phyloP scores from a whole-genome alignment of 2,329 filamentous ascomycete species.

The Penicillium aurantiogriseum region DNA sequence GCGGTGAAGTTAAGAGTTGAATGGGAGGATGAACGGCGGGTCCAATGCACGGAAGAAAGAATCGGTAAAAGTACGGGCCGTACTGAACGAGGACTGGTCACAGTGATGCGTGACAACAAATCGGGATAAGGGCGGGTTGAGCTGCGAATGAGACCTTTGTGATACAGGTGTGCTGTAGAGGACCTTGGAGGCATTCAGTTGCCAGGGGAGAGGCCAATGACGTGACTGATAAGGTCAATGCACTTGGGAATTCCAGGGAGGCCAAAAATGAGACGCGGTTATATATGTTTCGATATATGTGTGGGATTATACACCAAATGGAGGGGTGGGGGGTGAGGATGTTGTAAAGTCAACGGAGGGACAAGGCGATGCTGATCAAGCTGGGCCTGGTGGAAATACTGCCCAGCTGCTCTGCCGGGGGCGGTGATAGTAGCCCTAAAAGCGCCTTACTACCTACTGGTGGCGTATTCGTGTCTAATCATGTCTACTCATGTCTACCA shows the following conservation, averaged over 20 bases:
- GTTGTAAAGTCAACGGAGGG: conserved; percentile 18
- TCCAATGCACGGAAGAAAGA: conserved; percentile 11
- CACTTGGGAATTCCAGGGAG: conserved; percentile 14
- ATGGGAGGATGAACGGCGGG: conserved; percentile 20
- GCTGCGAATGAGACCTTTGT: conserved; percentile 24
- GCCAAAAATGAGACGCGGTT: not conserved
- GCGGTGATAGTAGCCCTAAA: conserved; percentile 9
- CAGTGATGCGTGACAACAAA: conserved; percentile 12
- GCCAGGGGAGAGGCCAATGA: conserved; percentile 17
- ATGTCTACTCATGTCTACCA: not conserved
- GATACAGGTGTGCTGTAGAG: conserved; percentile 26
- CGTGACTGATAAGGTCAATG: conserved; percentile 12
- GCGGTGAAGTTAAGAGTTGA: conserved; percentile 21
- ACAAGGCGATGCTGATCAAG: conserved; percentile 6
- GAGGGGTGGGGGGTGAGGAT: conserved; percentile 2
- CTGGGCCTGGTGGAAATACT: conserved; percentile 6
- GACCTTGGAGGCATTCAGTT: conserved; percentile 38
- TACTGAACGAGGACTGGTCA: conserved; percentile 4
- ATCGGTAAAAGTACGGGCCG: conserved; percentile 5
- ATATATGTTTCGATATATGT: not conserved
- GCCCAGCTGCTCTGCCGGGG: not conserved
- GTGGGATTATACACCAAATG: conserved; percentile 7
- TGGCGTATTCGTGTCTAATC: not conserved
- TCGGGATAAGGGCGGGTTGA: conserved; percentile 13
- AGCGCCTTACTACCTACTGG: not conserved